A percentile compares a stretch with the other conserved stretches of the same genome.
These are phyloP conservation scores for Russula vinacea DNA, from an alignment of 768 basidiomycete species.

Conservation along the genomic window DNA sequence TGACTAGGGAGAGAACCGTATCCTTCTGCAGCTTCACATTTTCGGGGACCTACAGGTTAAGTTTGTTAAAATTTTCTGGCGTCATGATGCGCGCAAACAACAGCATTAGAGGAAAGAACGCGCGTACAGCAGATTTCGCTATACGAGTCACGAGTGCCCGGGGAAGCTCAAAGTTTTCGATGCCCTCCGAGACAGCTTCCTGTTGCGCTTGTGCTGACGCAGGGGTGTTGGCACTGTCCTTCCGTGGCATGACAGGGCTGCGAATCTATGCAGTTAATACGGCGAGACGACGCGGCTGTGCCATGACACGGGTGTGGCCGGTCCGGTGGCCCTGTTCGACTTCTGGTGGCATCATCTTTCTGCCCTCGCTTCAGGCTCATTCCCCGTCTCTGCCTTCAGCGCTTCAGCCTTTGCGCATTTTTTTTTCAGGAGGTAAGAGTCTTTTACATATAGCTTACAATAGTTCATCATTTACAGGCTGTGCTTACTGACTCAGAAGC, in stretches of 20 bases:
- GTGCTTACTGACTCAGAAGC: too few species aligned
- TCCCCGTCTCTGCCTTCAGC: too few species aligned
- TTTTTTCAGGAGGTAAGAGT: too few species aligned
- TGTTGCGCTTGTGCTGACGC: conserved; percentile 77
- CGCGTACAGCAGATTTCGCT: conserved; percentile 75
- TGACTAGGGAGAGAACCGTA: conserved; percentile 76
- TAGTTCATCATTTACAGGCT: too few species aligned
- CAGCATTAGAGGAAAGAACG: background rate
- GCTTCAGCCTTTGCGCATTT: too few species aligned
- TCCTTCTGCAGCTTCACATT: conserved; percentile 89
- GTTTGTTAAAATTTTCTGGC: background rate
- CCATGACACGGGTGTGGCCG: too few species aligned
- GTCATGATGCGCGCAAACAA: background rate
- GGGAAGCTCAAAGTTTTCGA: conserved; percentile 87
- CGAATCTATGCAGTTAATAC: background rate
- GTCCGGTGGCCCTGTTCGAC: too few species aligned
- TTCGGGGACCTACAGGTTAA: conserved; percentile 64
- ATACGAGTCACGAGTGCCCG: conserved; percentile 79
- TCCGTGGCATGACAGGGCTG: conserved; percentile 60
- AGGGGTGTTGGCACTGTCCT: conserved; percentile 52
- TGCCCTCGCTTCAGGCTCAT: too few species aligned
- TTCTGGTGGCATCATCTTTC: too few species aligned
- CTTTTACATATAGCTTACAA: too few species aligned
- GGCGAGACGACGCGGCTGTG: too few species aligned
- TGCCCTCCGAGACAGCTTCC: conserved; percentile 75